phyloP scores from a whole-genome alignment of 805 yeast species.

The Sugiyamaella qingdaonensis region DNA sequence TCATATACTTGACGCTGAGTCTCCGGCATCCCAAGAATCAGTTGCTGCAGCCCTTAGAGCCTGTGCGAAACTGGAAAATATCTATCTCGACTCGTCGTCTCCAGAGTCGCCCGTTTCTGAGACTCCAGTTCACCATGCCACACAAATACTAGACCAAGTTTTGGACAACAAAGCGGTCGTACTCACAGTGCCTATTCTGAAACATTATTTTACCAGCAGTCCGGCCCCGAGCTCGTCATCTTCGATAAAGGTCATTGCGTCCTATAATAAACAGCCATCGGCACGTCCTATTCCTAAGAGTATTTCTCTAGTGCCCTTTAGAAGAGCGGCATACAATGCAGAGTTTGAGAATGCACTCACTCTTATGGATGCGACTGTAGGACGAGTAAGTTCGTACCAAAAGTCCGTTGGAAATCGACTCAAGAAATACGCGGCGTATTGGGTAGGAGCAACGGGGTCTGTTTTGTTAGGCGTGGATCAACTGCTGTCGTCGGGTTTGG shows the following conservation, averaged over 20 bases:
- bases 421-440: constrained; percentile 33
- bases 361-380: constrained; percentile 59
- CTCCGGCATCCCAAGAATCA: neutral
- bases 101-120: constrained; percentile 23
- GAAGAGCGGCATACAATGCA: constrained; percentile 54
- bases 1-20: constrained; percentile 8
- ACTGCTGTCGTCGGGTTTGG: constrained; percentile 38
- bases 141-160: constrained; percentile 18
- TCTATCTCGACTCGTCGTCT: constrained; percentile 17
- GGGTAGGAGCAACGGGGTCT: constrained; percentile 35
- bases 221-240: constrained; percentile 25
- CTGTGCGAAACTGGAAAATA: constrained; percentile 24
- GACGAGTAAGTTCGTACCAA: constrained; percentile 46
- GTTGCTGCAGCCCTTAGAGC: constrained; percentile 23
- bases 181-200: constrained; percentile 19
- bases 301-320: constrained; percentile 56
- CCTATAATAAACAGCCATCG: constrained; percentile 14
- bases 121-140: constrained; percentile 22
- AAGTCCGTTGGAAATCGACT: constrained; percentile 33
- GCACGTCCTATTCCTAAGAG: constrained; percentile 14
- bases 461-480: constrained; percentile 45
- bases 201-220: constrained; percentile 20
- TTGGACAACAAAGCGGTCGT: constrained; percentile 16
- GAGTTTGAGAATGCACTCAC: constrained; percentile 54
- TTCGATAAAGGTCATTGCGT: constrained; percentile 21